Base-by-base conservation (phyloP, 768 basidiomycete genomes). In the Rubroboletus satanas region DNA sequence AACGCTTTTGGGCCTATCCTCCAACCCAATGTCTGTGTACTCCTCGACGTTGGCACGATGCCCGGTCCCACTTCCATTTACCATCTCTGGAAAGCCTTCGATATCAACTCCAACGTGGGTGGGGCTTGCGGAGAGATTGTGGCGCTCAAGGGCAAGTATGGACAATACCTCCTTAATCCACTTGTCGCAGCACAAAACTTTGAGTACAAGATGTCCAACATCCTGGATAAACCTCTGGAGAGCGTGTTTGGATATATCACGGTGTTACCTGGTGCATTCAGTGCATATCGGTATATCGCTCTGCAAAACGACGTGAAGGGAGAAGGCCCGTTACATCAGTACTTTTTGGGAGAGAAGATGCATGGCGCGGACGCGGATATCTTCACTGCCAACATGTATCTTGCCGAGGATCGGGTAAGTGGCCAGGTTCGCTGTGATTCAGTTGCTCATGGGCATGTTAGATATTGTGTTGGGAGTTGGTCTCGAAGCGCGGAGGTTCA, bases 111-210 rank as follows among this genome's bases (percentile, higher is more conserved):
- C 18, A 90, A 90, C 63, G 90, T 93, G 15, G 91, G 88, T 1
- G 91, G 94, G 15, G 94, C 93, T 17, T 97, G 94, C 64, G 94
- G 94, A n/a, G 94, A 96, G 75, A 95, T 96, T 54, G 90, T 95
- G 11, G 90, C 90, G 12, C 77, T 93, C 54, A 96, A 95, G 71
- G 93, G 93, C 33, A 87, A 84, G 73, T 93, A 81, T 57, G 86
- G 90, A 29, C 72, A 76, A 61, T 84, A 90, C 66, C 75, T 97
- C 36, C 60, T 95, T 53, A 96, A 96, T 63, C 93, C 93, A 0
- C 75, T 90, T 4, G 88, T 94, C 7, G 92, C 92, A 5, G 90
- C 92, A 11, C 93, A 95, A 75, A 94, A 95, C 65, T 95, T 94
- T 57, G 90, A 93, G 72, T 94, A 95, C 71, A 94, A 94, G 79